Base-by-base conservation (phyloP, 2,329 filamentous ascomycete genomes). In the Talaromyces funiculosus region DNA sequence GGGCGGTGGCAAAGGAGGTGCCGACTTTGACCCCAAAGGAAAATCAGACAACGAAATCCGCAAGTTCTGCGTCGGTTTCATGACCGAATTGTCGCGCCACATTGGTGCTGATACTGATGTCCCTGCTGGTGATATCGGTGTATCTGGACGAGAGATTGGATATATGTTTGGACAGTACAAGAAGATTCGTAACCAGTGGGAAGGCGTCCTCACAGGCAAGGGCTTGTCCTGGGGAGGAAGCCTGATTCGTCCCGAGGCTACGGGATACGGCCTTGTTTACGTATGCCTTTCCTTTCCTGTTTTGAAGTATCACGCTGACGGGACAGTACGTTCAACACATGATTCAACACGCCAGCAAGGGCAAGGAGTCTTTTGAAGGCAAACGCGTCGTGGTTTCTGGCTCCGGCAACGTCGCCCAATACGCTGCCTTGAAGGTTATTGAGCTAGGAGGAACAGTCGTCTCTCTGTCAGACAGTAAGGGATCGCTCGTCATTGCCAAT, bases 11-110 rank as follows among this genome's bases (percentile, higher is more conserved):
- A 97, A 97, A 83, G 94, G 94, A 80, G 94, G 94, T 72, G 88
- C 93, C 76, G 94, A 97, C 83, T 97, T 99, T 77, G 92, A 97
- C 80, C 94, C 94, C 77, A 99, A 97, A 86, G 92, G 92, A 82
- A 97, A 97, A 86, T 90, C 88, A 60, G 92, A 99, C 80, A 90
- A 86, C 76, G 94, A 97, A 85, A 97, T 97, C 81, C 90, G 94
- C 73, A 90, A 90, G 75, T 97, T 99, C 85, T 97, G 93, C 82
- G 86, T 89, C 67, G 81, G 92, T 62, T 99, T 97, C 84, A 97
- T 97, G 94, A 87, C 87, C 69, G 90, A 97, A 83, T 86, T 99
- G 64, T 89, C 84, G 82, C 92, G 90, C 81, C 92, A 97, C 85
- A 97, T 97, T 74, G 92, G 94, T 69, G 91, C 91, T 67, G 90